Percentiles rank a stretch among this genome's conserved stretches.
These are phyloP conservation scores for Suillus paluster DNA, from an alignment of 768 basidiomycete genomes.

Conservation along the genomic window DNA sequence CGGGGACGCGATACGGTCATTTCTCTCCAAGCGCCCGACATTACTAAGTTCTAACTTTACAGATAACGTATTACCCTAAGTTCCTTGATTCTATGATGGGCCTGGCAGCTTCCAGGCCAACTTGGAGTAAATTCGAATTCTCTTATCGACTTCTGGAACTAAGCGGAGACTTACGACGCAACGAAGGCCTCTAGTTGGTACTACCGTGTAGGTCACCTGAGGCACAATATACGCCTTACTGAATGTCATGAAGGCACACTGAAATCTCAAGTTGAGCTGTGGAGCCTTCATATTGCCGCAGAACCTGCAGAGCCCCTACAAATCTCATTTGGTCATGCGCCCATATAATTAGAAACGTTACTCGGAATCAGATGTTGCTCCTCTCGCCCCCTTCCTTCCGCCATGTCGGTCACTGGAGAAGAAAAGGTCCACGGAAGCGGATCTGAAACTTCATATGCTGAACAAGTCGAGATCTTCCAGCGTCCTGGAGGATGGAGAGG, in stretches of 20 bases:
- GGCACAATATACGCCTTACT: neutral
- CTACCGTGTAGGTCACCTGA: neutral
- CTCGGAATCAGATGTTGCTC: neutral
- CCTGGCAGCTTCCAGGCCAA: too few relatives aligned
- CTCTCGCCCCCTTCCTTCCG: neutral
- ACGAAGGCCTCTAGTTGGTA: neutral
- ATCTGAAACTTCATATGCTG: slow-evolving; percentile 1
- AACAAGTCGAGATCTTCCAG: slow-evolving; percentile 39
- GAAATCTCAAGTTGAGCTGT: neutral
- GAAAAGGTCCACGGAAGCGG: slow-evolving; percentile 11
- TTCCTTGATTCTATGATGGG: slow-evolving; percentile 2
- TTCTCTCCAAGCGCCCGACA: neutral
- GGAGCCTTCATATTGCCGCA: neutral
- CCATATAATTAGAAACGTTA: slow-evolving; percentile 2
- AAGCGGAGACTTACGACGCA: neutral
- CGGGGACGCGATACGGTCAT: neutral
- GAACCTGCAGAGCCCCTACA: neutral
- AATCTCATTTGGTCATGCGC: neutral
- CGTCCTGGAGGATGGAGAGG: slow-evolving; percentile 57
- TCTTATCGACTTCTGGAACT: slow-evolving; percentile 2
- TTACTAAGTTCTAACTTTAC: neutral
- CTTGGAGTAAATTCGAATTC: neutral
- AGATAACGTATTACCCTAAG: slow-evolving; percentile 1
- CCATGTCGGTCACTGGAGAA: slow-evolving; percentile 5
- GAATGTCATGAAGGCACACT: neutral